Percentiles rank a stretch among this genome's conserved stretches.
phyloP scores from a whole-genome alignment of 2,329 filamentous ascomycete species.

The Ophiostoma piceae region DNA sequence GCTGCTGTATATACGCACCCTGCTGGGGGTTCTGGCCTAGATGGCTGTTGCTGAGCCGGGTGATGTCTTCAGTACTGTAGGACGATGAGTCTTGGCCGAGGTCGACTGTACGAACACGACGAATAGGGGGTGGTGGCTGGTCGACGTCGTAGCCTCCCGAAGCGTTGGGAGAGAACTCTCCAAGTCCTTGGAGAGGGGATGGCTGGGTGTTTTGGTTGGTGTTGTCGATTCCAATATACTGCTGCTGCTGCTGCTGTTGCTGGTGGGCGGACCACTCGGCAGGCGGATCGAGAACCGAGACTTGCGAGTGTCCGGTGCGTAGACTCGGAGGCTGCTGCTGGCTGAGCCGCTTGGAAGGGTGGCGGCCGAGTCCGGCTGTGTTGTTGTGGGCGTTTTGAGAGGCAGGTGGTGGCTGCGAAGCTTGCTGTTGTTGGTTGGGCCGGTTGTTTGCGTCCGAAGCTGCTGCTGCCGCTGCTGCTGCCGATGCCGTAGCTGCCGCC shows the following conservation, averaged over 20 bases:
- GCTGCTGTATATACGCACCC: constrained; percentile 31
- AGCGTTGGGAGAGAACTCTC: constrained; percentile 32
- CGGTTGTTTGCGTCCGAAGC: background rate
- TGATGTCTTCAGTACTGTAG: constrained; percentile 42
- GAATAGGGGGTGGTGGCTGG: constrained; percentile 40
- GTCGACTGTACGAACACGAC: constrained; percentile 41
- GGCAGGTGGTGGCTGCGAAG: constrained; percentile 20
- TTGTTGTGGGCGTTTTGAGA: constrained; percentile 44
- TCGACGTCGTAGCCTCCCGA: constrained; percentile 37
- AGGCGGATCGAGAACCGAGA: constrained; percentile 36
- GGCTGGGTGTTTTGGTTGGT: constrained; percentile 32
- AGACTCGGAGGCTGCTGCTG: constrained; percentile 40
- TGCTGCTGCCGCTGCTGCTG: constrained; percentile 21
- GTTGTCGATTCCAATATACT: constrained; percentile 1
- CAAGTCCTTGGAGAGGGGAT: constrained; percentile 44
- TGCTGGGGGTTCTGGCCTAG: constrained; percentile 13
- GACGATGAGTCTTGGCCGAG: constrained; percentile 38
- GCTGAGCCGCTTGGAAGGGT: constrained; percentile 55
- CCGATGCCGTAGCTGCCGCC: constrained; percentile 16
- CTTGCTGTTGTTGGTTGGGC: constrained; percentile 15
- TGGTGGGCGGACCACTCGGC: constrained; percentile 34
- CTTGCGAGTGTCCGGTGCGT: constrained; percentile 40
- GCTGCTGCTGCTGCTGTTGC: constrained; percentile 17
- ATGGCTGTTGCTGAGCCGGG: constrained; percentile 37
- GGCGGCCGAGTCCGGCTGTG: constrained; percentile 45